Conservation (phyloP, 177 flowering plant genomes). For the Tripterygium wilfordii region DNA sequence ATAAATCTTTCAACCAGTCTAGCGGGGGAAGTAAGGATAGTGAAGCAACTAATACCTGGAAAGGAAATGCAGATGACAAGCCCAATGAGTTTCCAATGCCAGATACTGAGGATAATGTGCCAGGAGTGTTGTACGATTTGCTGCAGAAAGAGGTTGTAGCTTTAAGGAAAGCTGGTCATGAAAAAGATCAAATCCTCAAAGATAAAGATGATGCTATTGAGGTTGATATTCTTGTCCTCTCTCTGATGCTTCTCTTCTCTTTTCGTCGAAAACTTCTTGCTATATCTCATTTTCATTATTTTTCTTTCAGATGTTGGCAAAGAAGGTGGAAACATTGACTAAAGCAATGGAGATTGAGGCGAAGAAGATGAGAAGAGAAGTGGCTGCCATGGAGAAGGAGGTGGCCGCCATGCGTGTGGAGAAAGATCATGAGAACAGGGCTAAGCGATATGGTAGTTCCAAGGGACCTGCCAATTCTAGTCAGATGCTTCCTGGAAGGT, state of each 20-base stretch:
- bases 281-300: constrained; percentile 4
- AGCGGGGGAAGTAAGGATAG: constrained; percentile 35
- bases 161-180: constrained; percentile 75
- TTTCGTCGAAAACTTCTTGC: not conserved
- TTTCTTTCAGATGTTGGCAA: constrained; percentile 68
- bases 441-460: constrained; percentile 51
- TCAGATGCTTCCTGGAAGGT: constrained; percentile 77
- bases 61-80: constrained; percentile 50
- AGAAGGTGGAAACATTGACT: constrained; percentile 81
- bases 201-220: constrained; percentile 93
- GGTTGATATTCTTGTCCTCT: constrained; percentile 31
- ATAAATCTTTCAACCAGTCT: constrained; percentile 35
- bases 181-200: constrained; percentile 86
- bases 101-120: constrained; percentile 59
- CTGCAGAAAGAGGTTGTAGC: constrained; percentile 77
- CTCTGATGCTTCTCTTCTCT: not conserved
- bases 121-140: constrained; percentile 70
- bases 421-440: constrained; percentile 70
- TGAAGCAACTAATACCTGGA: constrained; percentile 34
- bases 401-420: constrained; percentile 85
- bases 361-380: constrained; percentile 90
- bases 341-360: constrained; percentile 95
- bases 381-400: constrained; percentile 87
- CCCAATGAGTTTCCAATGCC: constrained; percentile 36
- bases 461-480: constrained; percentile 52